phyloP scores from a whole-genome alignment of 306 rosid species.

The Hylodesmum podocarpum region DNA sequence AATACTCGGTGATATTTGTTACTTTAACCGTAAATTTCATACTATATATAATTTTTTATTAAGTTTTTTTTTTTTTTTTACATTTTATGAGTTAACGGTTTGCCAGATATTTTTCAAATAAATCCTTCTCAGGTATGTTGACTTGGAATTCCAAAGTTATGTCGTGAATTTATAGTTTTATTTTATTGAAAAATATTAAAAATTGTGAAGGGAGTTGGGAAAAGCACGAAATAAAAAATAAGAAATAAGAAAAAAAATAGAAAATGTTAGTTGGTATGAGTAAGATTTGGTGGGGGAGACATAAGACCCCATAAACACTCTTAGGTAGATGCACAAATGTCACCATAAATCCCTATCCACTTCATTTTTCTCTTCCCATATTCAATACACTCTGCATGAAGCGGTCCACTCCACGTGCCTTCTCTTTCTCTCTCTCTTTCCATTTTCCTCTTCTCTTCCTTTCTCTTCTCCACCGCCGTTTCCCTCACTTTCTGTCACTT shows the following conservation, averaged over 20 bases:
- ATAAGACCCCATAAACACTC: conserved; percentile 23
- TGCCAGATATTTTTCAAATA: too few species aligned
- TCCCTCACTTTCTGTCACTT: conserved; percentile 24
- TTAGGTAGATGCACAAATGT: neutral
- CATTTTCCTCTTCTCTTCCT: neutral
- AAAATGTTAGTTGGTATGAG: neutral
- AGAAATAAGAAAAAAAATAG: neutral
- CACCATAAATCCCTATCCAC: neutral
- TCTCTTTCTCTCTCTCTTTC: conserved; percentile 34
- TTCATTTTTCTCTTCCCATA: neutral
- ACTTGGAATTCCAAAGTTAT: too few species aligned
- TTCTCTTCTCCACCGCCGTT: conserved; percentile 24
- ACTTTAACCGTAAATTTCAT: too few species aligned
- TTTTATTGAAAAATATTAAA: too few species aligned
- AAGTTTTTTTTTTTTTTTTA: too few species aligned
- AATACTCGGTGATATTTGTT: too few species aligned
- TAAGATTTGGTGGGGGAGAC: conserved; percentile 36
- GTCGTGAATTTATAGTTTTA: too few species aligned
- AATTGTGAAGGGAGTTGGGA: too few species aligned
- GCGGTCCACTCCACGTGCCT: conserved; percentile 55
- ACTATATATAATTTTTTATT: too few species aligned
- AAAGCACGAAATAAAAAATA: neutral
- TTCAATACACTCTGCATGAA: conserved; percentile 46
- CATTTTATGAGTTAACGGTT: too few species aligned
- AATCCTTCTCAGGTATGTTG: too few species aligned